Conservation (phyloP, 345 rosid species). For the Clausena lansium region DNA sequence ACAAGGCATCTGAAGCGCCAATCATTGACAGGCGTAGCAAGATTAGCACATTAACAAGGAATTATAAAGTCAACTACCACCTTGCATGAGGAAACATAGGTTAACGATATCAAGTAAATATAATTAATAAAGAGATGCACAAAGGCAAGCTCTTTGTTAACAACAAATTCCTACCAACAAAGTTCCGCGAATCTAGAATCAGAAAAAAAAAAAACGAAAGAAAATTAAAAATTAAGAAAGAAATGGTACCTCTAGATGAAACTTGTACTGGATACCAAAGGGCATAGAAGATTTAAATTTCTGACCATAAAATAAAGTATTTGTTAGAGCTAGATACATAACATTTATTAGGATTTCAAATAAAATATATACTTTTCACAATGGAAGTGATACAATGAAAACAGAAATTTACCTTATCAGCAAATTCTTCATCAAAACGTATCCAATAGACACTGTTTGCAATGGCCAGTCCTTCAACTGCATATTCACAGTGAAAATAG, state of each 20-base stretch:
- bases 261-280: conserved; percentile 82
- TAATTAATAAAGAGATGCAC: not conserved
- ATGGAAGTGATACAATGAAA: not conserved
- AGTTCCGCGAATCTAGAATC: not conserved
- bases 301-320: conserved; percentile 40
- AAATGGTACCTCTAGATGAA: conserved; percentile 79
- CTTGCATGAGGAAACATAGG: not conserved
- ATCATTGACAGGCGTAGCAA: not conserved
- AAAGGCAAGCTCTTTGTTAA: not conserved
- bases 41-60: not conserved
- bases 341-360: not conserved
- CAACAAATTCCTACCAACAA: not conserved
- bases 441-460: conserved; percentile 91
- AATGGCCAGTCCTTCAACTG: conserved; percentile 72
- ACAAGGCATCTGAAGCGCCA: not conserved
- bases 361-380: not conserved
- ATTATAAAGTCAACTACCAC: not conserved
- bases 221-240: conserved; percentile 2
- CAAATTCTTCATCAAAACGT: conserved; percentile 75
- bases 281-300: conserved; percentile 77
- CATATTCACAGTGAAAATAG: conserved; percentile 31
- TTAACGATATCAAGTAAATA: not conserved
- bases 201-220: too few species aligned
- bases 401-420: conserved; percentile 57
- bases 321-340: conserved; percentile 8